Evolutionary conservation across 2,329 filamentous ascomycete species (phyloP).

Genomic region (Fusarium sp.): DNA sequence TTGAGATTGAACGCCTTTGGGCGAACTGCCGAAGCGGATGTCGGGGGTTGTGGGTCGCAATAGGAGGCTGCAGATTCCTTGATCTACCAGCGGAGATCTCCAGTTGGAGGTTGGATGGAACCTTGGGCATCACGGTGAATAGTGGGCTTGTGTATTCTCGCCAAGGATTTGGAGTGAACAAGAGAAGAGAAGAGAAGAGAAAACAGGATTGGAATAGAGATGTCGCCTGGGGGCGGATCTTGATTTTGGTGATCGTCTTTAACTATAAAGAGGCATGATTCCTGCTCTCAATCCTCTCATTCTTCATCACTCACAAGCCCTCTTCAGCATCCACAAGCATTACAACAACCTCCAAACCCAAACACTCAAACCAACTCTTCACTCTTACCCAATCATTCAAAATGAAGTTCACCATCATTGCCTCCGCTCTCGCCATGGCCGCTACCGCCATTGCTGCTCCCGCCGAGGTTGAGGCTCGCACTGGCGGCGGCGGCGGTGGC

Average conservation of each 20-base stretch:
- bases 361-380: neutral
- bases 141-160: neutral
- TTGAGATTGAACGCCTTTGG: too few species aligned
- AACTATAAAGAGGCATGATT: slow-evolving; percentile 26
- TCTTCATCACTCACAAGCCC: slow-evolving; percentile 20
- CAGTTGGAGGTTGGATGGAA: neutral
- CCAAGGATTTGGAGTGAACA: neutral
- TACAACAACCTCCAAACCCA: neutral
- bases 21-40: slow-evolving; percentile 10
- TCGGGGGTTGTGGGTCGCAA: slow-evolving; percentile 6
- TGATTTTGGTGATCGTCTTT: neutral
- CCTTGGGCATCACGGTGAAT: neutral
- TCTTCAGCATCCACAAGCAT: slow-evolving; percentile 3
- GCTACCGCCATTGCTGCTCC: slow-evolving; percentile 30
- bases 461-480: slow-evolving; percentile 22
- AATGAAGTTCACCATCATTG: slow-evolving; percentile 38
- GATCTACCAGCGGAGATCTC: neutral
- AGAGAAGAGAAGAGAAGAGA: neutral
- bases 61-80: slow-evolving; percentile 1
- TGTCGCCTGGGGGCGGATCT: neutral
- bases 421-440: slow-evolving; percentile 30
- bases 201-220: neutral
- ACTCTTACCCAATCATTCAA: slow-evolving; percentile 16
- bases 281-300: slow-evolving; percentile 15
- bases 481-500: neutral